Percentiles rank a stretch among this genome's conserved stretches.
Evolutionary conservation across 257 asterid species (phyloP).

Genomic region (Orobanche coerulescens): DNA sequence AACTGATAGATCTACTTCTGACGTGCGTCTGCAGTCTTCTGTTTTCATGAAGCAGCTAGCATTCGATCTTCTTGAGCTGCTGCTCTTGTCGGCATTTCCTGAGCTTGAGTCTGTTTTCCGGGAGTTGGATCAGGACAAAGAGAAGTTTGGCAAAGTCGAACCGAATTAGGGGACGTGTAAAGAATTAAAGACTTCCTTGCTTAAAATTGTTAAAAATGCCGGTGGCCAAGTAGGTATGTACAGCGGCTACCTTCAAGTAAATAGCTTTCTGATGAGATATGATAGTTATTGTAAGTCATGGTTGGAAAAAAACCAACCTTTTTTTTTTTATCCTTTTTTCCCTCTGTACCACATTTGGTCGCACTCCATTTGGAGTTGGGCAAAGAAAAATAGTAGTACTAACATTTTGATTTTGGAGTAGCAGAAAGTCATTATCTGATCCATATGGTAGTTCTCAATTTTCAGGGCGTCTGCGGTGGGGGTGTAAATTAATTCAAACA

Average conservation of each 20-base stretch:
- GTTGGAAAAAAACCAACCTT: background rate
- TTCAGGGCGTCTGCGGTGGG: too few species aligned
- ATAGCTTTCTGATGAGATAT: conserved; percentile 1
- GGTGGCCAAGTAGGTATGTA: conserved; percentile 20
- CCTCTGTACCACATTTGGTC: background rate
- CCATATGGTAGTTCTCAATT: background rate
- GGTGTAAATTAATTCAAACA: too few species aligned
- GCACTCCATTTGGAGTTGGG: background rate
- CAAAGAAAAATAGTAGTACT: background rate
- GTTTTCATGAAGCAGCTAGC: conserved; percentile 79
- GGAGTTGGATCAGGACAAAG: conserved; percentile 53
- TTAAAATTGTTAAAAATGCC: background rate
- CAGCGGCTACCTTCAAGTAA: conserved; percentile 18
- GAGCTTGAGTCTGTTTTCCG: conserved; percentile 65
- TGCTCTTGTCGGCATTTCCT: conserved; percentile 75
- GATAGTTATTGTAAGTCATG: background rate
- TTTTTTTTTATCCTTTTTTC: too few species aligned
- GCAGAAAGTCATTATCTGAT: background rate
- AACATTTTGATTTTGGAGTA: too few species aligned
- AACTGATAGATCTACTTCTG: conserved; percentile 9
- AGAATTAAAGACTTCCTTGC: conserved; percentile 12
- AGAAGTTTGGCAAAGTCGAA: conserved; percentile 55
- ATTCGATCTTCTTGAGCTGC: conserved; percentile 66
- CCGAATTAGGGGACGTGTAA: conserved; percentile 13
- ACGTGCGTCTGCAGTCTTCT: conserved; percentile 49